These are phyloP conservation scores for Glarea lozoyensis DNA, from an alignment of 495 filamentous ascomycete genomes.

Conservation along the genomic window DNA sequence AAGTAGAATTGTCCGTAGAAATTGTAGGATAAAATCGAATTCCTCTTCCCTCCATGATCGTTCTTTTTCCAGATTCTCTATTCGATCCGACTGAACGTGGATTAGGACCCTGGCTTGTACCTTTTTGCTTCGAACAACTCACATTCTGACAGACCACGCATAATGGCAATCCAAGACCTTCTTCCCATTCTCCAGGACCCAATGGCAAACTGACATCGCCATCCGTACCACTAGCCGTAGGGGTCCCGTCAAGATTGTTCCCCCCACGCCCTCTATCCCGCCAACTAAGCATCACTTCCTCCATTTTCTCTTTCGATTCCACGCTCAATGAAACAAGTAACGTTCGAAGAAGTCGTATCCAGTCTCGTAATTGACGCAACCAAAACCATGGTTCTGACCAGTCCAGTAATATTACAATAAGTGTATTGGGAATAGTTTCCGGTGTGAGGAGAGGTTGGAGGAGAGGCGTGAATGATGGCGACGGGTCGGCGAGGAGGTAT, in stretches of 20 bases:
- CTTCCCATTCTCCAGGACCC: constrained; percentile 91
- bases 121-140: too few species aligned
- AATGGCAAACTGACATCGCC: constrained; percentile 64
- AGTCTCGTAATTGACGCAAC: constrained; percentile 78
- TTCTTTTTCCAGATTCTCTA: constrained; percentile 77
- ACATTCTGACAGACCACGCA: constrained; percentile 94
- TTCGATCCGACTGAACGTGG: constrained; percentile 64
- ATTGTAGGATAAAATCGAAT: constrained; percentile 87
- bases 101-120: too few species aligned
- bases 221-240: constrained; percentile 32
- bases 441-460: constrained; percentile 79
- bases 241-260: constrained; percentile 35
- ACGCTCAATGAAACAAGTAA: constrained; percentile 66
- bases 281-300: constrained; percentile 67
- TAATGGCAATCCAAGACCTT: constrained; percentile 77
- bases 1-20: constrained; percentile 74
- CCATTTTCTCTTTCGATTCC: constrained; percentile 70
- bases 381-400: constrained; percentile 92
- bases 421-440: constrained; percentile 74
- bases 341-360: constrained; percentile 72
- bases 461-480: constrained; percentile 72
- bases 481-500: constrained; percentile 78
- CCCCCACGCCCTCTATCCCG: constrained; percentile 47
- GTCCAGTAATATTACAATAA: constrained; percentile 82
- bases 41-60: constrained; percentile 89